Evolutionary conservation across 306 rosid species (phyloP).

Genomic region (Carpinus fangiana): DNA sequence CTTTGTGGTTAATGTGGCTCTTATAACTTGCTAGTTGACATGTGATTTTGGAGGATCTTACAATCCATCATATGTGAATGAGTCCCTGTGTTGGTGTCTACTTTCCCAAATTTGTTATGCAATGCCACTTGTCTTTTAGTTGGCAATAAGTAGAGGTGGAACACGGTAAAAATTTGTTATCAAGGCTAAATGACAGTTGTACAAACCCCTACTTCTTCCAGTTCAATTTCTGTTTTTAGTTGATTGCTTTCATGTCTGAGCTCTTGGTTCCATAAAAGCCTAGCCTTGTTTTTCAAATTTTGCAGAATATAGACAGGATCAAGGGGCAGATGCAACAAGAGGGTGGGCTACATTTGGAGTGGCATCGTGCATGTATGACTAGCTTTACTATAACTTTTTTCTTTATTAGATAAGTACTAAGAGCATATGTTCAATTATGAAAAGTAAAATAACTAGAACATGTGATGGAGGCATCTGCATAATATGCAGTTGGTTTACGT

Average conservation of each 20-base stretch:
- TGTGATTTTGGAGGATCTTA: background rate
- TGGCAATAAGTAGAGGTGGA: background rate
- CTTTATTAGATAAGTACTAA: background rate
- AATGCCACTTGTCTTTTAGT: background rate
- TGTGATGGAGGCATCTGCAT: constrained; percentile 23
- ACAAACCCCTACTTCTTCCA: background rate
- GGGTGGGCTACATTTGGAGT: constrained; percentile 95
- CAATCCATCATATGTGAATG: constrained; percentile 10
- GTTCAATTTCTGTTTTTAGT: background rate
- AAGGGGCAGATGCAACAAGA: constrained; percentile 51
- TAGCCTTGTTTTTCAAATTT: constrained; percentile 35
- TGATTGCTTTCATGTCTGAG: constrained; percentile 9
- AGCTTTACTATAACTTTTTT: constrained; percentile 13
- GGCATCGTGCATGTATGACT: constrained; percentile 83
- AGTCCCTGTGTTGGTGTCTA: background rate
- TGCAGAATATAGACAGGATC: constrained; percentile 67
- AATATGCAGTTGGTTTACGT: background rate
- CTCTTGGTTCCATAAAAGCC: constrained; percentile 15
- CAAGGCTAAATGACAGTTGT: background rate
- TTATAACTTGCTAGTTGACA: background rate
- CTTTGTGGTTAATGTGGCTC: background rate
- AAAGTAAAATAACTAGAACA: constrained; percentile 16
- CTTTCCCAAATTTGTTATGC: constrained; percentile 15
- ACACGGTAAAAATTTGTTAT: background rate
- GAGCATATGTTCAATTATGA: constrained; percentile 9